A percentile compares a stretch with the other conserved stretches of the same genome.
Evolutionary conservation across 495 filamentous ascomycete species (phyloP).

Genomic region (Neurospora sp.): DNA sequence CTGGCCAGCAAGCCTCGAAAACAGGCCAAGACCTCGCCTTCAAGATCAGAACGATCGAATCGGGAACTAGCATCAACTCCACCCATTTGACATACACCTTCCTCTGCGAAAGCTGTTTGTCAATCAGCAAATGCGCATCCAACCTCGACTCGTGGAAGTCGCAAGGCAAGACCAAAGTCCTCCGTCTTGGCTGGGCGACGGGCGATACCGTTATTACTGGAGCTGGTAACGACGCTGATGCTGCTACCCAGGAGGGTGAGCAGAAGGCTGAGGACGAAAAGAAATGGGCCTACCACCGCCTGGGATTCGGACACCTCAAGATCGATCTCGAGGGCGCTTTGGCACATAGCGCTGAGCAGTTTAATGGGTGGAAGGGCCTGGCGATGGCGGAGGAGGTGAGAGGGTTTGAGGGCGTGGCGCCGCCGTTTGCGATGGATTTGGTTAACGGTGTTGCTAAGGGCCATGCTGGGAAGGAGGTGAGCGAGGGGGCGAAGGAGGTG

Average conservation of each 20-base stretch:
- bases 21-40: conserved; percentile 2
- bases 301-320: neutral
- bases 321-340: neutral
- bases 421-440: neutral
- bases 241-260: neutral
- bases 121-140: neutral
- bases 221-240: too few species aligned
- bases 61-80: conserved; percentile 5
- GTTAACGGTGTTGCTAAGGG: neutral
- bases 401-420: neutral
- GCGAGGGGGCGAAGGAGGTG: neutral
- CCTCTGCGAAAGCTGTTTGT: conserved; percentile 14
- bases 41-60: conserved; percentile 7
- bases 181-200: neutral
- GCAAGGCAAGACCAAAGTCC: neutral
- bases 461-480: neutral
- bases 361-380: neutral
- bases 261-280: neutral
- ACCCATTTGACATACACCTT: conserved; percentile 15
- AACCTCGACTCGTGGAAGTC: neutral
- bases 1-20: conserved; percentile 8
- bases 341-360: neutral
- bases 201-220: neutral
- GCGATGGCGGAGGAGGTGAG: neutral
- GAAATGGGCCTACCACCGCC: neutral